phyloP scores from a whole-genome alignment of 345 rosid genomes.

The Brassica nigra region DNA sequence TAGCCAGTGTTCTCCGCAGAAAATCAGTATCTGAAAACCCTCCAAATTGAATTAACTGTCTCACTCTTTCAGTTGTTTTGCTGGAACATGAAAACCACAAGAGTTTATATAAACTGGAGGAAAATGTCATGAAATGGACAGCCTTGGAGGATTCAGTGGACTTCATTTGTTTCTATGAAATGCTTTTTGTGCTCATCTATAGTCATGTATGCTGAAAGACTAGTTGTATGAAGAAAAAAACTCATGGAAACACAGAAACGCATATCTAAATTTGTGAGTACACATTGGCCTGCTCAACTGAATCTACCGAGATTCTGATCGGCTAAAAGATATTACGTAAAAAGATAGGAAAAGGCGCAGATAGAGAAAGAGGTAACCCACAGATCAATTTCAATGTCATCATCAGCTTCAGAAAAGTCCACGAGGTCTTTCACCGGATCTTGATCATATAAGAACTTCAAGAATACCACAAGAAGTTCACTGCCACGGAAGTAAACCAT shows the following conservation, averaged over 20 bases:
- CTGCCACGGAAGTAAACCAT: conserved; percentile 53
- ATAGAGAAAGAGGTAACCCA: conserved; percentile 49
- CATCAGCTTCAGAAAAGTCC: conserved; percentile 62
- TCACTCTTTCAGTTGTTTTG: conserved; percentile 69
- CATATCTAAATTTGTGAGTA: background rate
- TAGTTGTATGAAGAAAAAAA: background rate
- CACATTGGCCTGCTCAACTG: background rate
- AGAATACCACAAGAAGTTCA: conserved; percentile 83
- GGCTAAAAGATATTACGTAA: conserved; percentile 8
- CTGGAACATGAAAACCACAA: conserved; percentile 40
- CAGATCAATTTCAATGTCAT: conserved; percentile 65
- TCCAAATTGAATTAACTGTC: conserved; percentile 59
- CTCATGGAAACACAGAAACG: background rate
- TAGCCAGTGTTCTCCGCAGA: conserved; percentile 66
- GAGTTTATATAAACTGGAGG: background rate
- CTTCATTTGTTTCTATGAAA: conserved; percentile 14
- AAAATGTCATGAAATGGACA: conserved; percentile 4
- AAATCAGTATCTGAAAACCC: conserved; percentile 57
- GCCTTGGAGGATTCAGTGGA: background rate
- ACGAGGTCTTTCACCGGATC: conserved; percentile 80
- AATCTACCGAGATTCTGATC: background rate
- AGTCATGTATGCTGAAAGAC: background rate
- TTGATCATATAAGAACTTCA: conserved; percentile 89
- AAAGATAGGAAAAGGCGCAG: background rate
- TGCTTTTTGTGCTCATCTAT: background rate